These are phyloP conservation scores for Arthrinium phaeospermum DNA, from an alignment of 2,329 filamentous ascomycete species.

Conservation along the genomic window DNA sequence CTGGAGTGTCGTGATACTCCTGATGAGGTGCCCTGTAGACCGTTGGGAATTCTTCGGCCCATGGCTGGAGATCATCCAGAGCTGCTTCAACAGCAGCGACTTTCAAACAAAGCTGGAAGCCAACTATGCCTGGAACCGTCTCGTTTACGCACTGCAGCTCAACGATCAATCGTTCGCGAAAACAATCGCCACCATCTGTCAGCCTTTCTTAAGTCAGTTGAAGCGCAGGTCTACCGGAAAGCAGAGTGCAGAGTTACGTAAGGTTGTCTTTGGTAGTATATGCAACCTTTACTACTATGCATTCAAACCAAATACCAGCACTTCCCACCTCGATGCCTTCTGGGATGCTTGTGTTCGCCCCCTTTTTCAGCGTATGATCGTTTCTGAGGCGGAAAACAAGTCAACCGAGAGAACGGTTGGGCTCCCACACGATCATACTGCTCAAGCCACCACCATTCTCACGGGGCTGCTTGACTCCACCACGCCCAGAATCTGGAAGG, in stretches of 20 bases:
- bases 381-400: constrained; percentile 34
- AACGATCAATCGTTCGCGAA: constrained; percentile 65
- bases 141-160: constrained; percentile 75
- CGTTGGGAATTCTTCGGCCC: constrained; percentile 76
- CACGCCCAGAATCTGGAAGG: constrained; percentile 70
- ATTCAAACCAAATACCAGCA: constrained; percentile 72
- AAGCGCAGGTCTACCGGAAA: constrained; percentile 66
- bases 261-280: constrained; percentile 69
- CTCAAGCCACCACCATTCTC: constrained; percentile 71
- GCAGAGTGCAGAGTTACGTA: constrained; percentile 62
- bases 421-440: constrained; percentile 52
- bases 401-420: constrained; percentile 41
- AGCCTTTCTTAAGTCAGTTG: constrained; percentile 72
- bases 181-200: constrained; percentile 60
- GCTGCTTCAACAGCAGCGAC: constrained; percentile 83
- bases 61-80: constrained; percentile 81
- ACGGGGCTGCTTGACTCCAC: constrained; percentile 71
- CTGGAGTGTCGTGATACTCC: constrained; percentile 82
- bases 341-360: constrained; percentile 79
- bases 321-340: constrained; percentile 71
- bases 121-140: constrained; percentile 83
- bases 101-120: constrained; percentile 74
- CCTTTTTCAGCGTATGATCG: constrained; percentile 65
- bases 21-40: constrained; percentile 70
- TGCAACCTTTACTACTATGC: constrained; percentile 84